Evolutionary conservation across 2,329 filamentous ascomycete species (phyloP).

Genomic region (Hymenoscyphus scutula): DNA sequence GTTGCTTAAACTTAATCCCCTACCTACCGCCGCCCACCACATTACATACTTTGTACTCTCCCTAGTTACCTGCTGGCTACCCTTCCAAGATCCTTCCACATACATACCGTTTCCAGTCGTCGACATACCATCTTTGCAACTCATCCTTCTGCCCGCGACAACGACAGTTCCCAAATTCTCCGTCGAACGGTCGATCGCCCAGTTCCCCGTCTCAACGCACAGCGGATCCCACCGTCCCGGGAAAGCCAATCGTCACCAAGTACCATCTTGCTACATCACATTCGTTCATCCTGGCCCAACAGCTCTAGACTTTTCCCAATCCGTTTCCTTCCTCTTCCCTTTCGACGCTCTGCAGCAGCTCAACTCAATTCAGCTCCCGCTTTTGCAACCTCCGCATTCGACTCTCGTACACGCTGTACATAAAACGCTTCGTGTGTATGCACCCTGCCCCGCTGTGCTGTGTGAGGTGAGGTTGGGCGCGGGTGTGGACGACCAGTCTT

Average conservation of each 20-base stretch:
- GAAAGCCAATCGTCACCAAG: conserved; percentile 18
- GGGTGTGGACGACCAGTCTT: not conserved
- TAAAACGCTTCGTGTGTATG: conserved; percentile 1
- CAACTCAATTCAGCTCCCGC: conserved; percentile 1
- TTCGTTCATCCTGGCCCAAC: conserved; percentile 3
- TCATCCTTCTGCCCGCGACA: not conserved
- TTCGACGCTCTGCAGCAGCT: conserved; percentile 2
- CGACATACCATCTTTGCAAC: not conserved
- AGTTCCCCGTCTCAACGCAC: conserved; percentile 13
- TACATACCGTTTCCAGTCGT: conserved; percentile 4
- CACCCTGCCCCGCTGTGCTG: conserved; percentile 2
- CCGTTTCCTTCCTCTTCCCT: not conserved
- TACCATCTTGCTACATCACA: conserved; percentile 5
- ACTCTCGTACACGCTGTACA: conserved; percentile 1
- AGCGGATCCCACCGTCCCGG: conserved; percentile 16
- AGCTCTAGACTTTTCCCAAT: conserved; percentile 4
- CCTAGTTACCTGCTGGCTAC: not conserved
- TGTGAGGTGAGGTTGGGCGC: conserved; percentile 1
- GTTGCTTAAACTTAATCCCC: conserved; percentile 5
- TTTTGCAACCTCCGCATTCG: conserved; percentile 1
- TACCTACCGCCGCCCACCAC: conserved; percentile 3
- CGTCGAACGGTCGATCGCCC: conserved; percentile 8
- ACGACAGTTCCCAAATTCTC: conserved; percentile 3
- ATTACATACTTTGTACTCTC: conserved; percentile 1
- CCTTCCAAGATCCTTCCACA: conserved; percentile 5